Conservation (phyloP, 2,329 filamentous ascomycete genomes). For the Grosmannia serpens region DNA sequence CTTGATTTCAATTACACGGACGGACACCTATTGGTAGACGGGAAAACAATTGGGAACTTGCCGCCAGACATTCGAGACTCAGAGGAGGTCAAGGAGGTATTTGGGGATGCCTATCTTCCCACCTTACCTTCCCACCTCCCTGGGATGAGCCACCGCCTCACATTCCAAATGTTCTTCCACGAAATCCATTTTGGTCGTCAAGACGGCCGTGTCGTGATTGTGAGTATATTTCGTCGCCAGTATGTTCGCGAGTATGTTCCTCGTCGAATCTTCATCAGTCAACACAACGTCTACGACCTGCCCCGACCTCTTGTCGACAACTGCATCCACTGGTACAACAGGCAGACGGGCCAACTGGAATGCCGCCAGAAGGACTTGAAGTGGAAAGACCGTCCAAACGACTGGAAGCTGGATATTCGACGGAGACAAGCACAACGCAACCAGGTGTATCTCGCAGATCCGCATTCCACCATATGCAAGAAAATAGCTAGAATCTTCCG, state of each 20-base stretch:
- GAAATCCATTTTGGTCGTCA: slow-evolving; percentile 47
- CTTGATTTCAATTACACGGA: slow-evolving; percentile 24
- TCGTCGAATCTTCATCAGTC: slow-evolving; percentile 1
- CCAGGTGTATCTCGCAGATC: slow-evolving; percentile 32
- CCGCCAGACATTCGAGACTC: slow-evolving; percentile 37
- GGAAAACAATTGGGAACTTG: slow-evolving; percentile 29
- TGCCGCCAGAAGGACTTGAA: slow-evolving; percentile 26
- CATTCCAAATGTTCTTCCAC: no score
- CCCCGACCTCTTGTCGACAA: slow-evolving; percentile 36
- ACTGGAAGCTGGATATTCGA: slow-evolving; percentile 25
- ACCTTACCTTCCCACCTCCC: slow-evolving; percentile 37
- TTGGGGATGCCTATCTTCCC: slow-evolving; percentile 40
- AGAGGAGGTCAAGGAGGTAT: slow-evolving; percentile 33
- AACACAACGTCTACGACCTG: slow-evolving; percentile 32
- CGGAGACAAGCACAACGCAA: slow-evolving; percentile 8
- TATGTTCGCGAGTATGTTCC: slow-evolving; percentile 10
- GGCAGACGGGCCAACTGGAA: slow-evolving; percentile 30
- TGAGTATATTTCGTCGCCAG: no score
- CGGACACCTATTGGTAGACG: slow-evolving; percentile 25
- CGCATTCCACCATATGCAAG: slow-evolving; percentile 27
- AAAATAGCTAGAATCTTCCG: slow-evolving; percentile 32
- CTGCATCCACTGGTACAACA: slow-evolving; percentile 50
- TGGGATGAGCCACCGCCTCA: slow-evolving; percentile 39
- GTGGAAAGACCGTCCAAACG: slow-evolving; percentile 11
- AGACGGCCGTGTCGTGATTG: slow-evolving; percentile 31